Conservation (phyloP, 495 filamentous ascomycete genomes). For the Tuber melanosporum region DNA sequence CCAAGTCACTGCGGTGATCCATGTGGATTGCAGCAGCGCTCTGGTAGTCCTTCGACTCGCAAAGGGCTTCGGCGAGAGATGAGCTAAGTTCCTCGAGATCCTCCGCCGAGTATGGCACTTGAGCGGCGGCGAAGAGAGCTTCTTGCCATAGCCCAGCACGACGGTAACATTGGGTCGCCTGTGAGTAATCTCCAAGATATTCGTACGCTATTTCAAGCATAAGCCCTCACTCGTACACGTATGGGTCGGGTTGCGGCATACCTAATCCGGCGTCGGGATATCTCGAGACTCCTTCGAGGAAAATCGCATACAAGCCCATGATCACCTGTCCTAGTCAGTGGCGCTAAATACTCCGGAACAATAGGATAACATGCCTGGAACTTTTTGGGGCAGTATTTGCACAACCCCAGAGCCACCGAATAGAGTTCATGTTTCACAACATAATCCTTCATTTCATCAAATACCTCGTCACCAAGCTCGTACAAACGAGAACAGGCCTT, state of each 20-base stretch:
- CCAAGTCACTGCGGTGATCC: conserved; percentile 68
- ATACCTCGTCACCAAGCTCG: conserved; percentile 51
- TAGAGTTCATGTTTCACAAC: conserved; percentile 73
- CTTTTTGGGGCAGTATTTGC: conserved; percentile 65
- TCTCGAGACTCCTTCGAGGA: conserved; percentile 64
- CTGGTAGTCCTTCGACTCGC: conserved; percentile 72
- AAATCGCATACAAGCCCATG: conserved; percentile 67
- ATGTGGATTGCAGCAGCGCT: conserved; percentile 71
- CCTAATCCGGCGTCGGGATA: conserved; percentile 77
- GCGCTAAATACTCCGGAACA: background rate
- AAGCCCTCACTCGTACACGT: background rate
- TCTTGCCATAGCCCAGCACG: conserved; percentile 85
- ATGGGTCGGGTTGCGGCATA: conserved; percentile 35
- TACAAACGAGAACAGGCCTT: conserved; percentile 77
- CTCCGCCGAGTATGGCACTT: conserved; percentile 53
- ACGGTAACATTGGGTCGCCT: conserved; percentile 72
- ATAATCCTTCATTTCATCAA: conserved; percentile 72
- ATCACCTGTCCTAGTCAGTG: conserved; percentile 46
- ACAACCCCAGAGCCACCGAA: conserved; percentile 66
- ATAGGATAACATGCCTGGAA: conserved; percentile 39
- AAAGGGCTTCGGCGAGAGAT: conserved; percentile 62
- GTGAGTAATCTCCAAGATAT: conserved; percentile 63
- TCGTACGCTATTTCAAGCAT: conserved; percentile 59
- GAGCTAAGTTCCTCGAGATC: conserved; percentile 60
- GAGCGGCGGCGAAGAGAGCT: conserved; percentile 67